These are phyloP conservation scores for Nymphaea thermarum DNA, from an alignment of 164 flowering plant species.

Conservation along the genomic window DNA sequence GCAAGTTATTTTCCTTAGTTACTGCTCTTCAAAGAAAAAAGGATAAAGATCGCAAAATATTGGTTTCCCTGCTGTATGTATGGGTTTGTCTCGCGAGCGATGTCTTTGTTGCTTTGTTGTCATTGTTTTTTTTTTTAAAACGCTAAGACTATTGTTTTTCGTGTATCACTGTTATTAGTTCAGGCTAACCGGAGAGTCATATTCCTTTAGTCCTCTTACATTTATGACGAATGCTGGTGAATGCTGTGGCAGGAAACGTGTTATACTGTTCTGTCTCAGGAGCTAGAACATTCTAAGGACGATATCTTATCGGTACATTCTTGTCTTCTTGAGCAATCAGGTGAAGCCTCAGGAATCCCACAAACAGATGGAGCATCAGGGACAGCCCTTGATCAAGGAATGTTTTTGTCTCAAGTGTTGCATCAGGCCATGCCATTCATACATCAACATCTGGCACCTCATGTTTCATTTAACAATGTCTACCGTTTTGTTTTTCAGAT, in stretches of 20 bases:
- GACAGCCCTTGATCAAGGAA: slow-evolving; percentile 25
- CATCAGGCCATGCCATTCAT: slow-evolving; percentile 47
- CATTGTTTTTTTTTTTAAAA: too few species aligned
- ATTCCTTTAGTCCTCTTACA: neutral
- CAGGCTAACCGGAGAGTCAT: neutral
- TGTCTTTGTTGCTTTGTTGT: too few species aligned
- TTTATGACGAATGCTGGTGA: too few species aligned
- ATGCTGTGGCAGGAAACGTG: slow-evolving; percentile 93
- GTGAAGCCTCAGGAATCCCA: slow-evolving; percentile 14
- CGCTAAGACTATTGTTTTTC: too few species aligned
- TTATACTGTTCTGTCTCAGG: slow-evolving; percentile 55
- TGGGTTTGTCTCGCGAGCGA: neutral
- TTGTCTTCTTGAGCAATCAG: slow-evolving; percentile 7
- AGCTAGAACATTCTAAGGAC: slow-evolving; percentile 46
- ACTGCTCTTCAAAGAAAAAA: too few species aligned
- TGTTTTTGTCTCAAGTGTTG: slow-evolving; percentile 37
- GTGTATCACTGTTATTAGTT: too few species aligned
- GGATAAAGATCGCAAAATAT: too few species aligned
- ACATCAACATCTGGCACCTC: slow-evolving; percentile 17
- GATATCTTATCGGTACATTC: slow-evolving; percentile 47
- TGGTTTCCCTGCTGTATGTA: neutral
- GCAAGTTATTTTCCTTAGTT: too few species aligned
- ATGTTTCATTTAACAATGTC: too few species aligned
- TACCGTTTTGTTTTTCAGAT: too few species aligned
- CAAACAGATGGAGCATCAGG: too few species aligned